Base-by-base conservation (phyloP, 768 basidiomycete genomes). In the Pulveroboletus sp. region DNA sequence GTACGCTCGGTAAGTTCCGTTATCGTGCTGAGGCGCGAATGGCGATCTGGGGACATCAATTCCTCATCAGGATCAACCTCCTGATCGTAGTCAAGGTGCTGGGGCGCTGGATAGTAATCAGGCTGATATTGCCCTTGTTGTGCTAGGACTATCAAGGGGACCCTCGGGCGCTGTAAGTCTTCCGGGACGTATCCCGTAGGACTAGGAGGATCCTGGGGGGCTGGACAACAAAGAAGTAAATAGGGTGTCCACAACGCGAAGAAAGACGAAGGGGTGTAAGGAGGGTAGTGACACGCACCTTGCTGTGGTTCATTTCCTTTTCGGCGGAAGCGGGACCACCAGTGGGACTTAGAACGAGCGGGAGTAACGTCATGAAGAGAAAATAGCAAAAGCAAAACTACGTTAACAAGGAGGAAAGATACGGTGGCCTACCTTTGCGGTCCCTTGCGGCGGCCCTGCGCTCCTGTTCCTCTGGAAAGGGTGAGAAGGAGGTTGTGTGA, bases 391-490 rank as follows among this genome's bases (percentile, higher is more conserved):
- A 67, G 63, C 62, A 60, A 63, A 71, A 69, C 66, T 68, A 69
- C 55, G 26, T 55, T 68, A 64, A 52, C 42, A 59, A 63, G 7
- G 17, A 37, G 43, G 60, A 37, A 49, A 55, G 50, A 58, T 59
- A 54, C 40, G 43, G 56, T 63, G 56, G 76, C 91, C 86, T 74
- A 93, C 93, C 93, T 87, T 84, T 86, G 59, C 87, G 83, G 63
- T 89, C 87, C 58, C 73, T 78, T 22, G 83, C 84, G 42, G 75
- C 71, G 38, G 77, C 73, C 59, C 76, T 78, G 53, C 81, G 77
- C 23, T 81, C 79, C 55, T 84, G 79, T 63, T 90, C 84, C 63
- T 86, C 92, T 89, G 59, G 43, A 38, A 20, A 44, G 40, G 20
- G 11, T 53, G 36, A 44, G 44, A 47, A 23, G 45, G 39, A 12